Percentiles rank a stretch among this genome's conserved stretches.
phyloP scores from a whole-genome alignment of 2,329 filamentous ascomycete species.

The Colletotrichum sp. region DNA sequence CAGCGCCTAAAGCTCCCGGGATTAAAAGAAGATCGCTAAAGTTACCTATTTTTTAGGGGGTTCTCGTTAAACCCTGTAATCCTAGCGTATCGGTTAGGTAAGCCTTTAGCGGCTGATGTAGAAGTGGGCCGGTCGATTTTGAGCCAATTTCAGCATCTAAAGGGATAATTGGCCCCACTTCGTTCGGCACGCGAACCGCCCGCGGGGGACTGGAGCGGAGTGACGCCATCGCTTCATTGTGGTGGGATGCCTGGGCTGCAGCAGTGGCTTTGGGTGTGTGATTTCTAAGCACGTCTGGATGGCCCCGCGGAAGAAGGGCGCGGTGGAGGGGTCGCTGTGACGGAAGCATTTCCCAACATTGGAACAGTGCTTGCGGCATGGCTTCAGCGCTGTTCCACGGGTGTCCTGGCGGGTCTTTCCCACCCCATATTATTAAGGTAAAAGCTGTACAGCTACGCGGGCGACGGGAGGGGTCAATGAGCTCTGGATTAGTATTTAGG shows the following conservation, averaged over 20 bases:
- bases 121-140: too few relatives aligned
- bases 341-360: constrained; percentile 1
- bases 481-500: constrained; percentile 4
- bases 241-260: not conserved
- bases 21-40: too few relatives aligned
- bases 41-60: too few relatives aligned
- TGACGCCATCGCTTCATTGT: not conserved
- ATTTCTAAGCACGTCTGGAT: constrained; percentile 15
- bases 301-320: not conserved
- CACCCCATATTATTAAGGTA: constrained; percentile 2
- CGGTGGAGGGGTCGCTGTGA: constrained; percentile 9
- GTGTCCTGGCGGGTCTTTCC: not conserved
- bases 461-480: constrained; percentile 3
- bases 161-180: not conserved
- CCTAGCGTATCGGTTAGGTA: too few relatives aligned
- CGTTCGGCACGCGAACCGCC: not conserved
- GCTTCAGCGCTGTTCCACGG: not conserved
- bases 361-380: not conserved
- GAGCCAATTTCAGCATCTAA: too few relatives aligned
- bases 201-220: not conserved
- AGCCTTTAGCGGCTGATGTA: too few relatives aligned
- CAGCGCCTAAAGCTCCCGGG: too few relatives aligned
- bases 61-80: too few relatives aligned
- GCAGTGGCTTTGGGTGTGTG: not conserved
- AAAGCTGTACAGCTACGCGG: not conserved